Base-by-base conservation (phyloP, 306 rosid species). In the Inga laurina region DNA sequence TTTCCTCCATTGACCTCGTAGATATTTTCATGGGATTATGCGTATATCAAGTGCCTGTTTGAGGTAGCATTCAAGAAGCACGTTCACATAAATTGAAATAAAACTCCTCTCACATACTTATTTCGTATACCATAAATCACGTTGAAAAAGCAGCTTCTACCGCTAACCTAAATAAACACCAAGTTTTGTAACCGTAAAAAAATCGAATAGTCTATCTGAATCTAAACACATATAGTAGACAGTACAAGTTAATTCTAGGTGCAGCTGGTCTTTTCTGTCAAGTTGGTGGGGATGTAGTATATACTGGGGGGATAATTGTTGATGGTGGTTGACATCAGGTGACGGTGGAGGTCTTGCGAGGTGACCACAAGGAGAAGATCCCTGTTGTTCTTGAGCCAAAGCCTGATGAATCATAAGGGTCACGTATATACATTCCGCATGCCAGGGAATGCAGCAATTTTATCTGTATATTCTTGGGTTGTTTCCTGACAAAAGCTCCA, bases 311-410 rank as follows among this genome's bases (percentile, higher is more conserved):
- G 21, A 24, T 45, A 24, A 52, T 75, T 61, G 45, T 59, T 61
- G 52, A 52, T 84, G 77, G 51, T 79, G 87, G 32, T 15, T 65
- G 43, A 70, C 64, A 83, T 79, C 85, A 97, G 99, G 93, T 97
- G 80, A 88, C 37, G 56, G 97, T 97, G 82, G 98, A 94, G 90
- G 99, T 97, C 15, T 87, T 97, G 90, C 92, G 99, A 43, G 99
- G 98, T 18, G 99, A 97, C 72, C 97, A 90, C 76, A 90, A 92
- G 92, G 99, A 97, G 93, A 92, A 97, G 86, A 87, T 97, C 83
- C 95, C 97, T 1, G 97, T 97, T 30, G 24, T 49, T 49, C 90
- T 97, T n/a, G 99, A 97, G 89, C 93, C 99, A 65, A 97, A 92
- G 92, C 81, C 97, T 0, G 99, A 97, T 71, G 97, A 94, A 86